Percentiles rank a stretch among this genome's conserved stretches.
These are phyloP conservation scores for Leccinum solheimii DNA, from an alignment of 1,284 basidiomycete genomes.

Conservation along the genomic window DNA sequence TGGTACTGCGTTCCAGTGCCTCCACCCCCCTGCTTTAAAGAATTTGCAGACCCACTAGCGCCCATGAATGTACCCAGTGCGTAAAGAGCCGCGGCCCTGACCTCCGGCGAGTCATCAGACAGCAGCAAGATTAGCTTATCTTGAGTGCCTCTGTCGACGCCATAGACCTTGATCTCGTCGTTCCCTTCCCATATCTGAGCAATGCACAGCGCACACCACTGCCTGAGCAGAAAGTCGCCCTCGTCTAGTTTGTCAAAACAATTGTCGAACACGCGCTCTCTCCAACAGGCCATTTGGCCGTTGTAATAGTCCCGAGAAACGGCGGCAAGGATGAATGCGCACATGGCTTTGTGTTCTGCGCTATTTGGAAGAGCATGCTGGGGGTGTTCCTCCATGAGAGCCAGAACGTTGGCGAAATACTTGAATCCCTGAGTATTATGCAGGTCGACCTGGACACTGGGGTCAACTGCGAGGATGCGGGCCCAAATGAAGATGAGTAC, in stretches of 20 bases:
- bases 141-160: slow-evolving; percentile 81
- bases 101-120: slow-evolving; percentile 90
- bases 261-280: slow-evolving; percentile 85
- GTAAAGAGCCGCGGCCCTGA: slow-evolving; percentile 88
- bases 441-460: slow-evolving; percentile 89
- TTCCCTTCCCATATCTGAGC: slow-evolving; percentile 95
- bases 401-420: slow-evolving; percentile 86
- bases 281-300: slow-evolving; percentile 86
- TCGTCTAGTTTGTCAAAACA: slow-evolving; percentile 87
- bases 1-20: slow-evolving; percentile 86
- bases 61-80: slow-evolving; percentile 95
- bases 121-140: slow-evolving; percentile 84
- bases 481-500: slow-evolving; percentile 99
- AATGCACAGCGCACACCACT: slow-evolving; percentile 94
- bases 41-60: slow-evolving; percentile 74
- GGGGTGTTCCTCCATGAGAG: slow-evolving; percentile 57
- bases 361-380: slow-evolving; percentile 77
- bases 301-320: slow-evolving; percentile 86
- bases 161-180: slow-evolving; percentile 88
- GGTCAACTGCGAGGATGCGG: slow-evolving; percentile 93
- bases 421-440: slow-evolving; percentile 85
- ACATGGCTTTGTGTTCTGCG: slow-evolving; percentile 98
- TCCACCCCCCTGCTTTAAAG: slow-evolving; percentile 72
- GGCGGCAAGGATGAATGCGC: slow-evolving; percentile 94
- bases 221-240: slow-evolving; percentile 88